phyloP scores from a whole-genome alignment of 179 eudicot genomes.

The Vitellaria paradoxa region DNA sequence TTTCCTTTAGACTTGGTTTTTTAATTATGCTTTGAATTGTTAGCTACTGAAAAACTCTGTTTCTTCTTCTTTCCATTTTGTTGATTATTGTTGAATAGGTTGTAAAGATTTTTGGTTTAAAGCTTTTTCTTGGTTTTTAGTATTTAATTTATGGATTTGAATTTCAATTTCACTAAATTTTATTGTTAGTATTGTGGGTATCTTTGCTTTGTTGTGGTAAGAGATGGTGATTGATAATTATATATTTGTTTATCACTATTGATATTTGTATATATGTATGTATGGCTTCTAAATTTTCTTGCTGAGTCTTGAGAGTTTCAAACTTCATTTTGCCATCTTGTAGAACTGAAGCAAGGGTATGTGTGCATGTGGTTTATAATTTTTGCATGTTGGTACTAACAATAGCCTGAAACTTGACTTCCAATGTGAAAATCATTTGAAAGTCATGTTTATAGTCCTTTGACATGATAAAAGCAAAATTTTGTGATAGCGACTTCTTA shows the following conservation, averaged over 20 bases:
- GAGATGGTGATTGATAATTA: constrained; percentile 6
- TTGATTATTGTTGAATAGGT: too few relatives aligned
- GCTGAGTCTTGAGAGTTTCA: neutral
- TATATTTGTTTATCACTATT: neutral
- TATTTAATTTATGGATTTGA: neutral
- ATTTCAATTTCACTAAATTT: neutral
- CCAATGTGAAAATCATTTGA: too few relatives aligned
- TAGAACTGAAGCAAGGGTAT: neutral
- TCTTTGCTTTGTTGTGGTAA: constrained; percentile 23
- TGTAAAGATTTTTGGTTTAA: neutral
- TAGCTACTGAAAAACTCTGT: neutral
- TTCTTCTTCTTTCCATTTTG: neutral
- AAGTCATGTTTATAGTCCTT: too few relatives aligned
- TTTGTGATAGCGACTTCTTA: too few relatives aligned
- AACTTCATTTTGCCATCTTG: neutral
- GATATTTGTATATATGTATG: neutral
- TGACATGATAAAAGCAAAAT: too few relatives aligned
- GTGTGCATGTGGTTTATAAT: neutral
- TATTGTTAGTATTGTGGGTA: neutral
- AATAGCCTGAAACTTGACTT: too few relatives aligned
- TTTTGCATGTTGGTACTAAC: neutral
- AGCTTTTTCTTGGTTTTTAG: neutral
- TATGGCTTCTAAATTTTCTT: neutral
- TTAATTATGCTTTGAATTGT: neutral
- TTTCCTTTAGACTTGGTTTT: neutral